Evolutionary conservation across 768 basidiomycete genomes (phyloP), one percentile per base, ranked within the genome.

Genomic region (Tylopilus felleus): DNA sequence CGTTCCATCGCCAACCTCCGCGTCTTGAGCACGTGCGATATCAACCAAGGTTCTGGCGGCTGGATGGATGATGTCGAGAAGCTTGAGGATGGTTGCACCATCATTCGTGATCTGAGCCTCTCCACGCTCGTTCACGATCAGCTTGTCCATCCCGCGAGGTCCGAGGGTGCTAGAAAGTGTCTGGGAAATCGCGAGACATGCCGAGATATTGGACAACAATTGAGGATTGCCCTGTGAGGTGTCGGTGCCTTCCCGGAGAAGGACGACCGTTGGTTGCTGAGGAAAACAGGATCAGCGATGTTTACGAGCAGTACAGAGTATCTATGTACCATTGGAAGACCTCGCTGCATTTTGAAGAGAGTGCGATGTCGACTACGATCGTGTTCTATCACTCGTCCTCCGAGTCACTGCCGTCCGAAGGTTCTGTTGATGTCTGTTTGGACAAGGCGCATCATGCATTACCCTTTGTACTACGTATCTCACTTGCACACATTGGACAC

Each of bases 81-180:
- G 80, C 73, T 97, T 96, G 67, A 99, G 79, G 68, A 99, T 97
- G 56, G 97, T 99, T 33, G 97, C 97, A 54, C 97, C 97, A 81
- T 99, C 97, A 73, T 99, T 99, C 21, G 97, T 98, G 68, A 99
- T 99, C 75, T 97, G 96, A 9, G 97, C 93, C 56, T 95, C 89
- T 47, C 97, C 96, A 52, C 94, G 84, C 55, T 91, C 88, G 56
- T 87, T 87, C 2, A 98, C 96, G 61, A 97, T 97, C 42, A 98
- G 78, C 71, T 98, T 98, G 73, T 99, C 97, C 97, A 99, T 98
- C 58, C 97, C 97, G 55, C 97, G 79, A 8, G 97, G 97, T 14
- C 97, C 97, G n/a, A 99, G 84, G 29, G 97, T 98, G 52, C 83
- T 93, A 21, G 97, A 80, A 50, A 99, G 82, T 2, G 93, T 98